Base-by-base conservation (phyloP, 2,329 filamentous ascomycete species). In the Neopestalotiopsis sp. region DNA sequence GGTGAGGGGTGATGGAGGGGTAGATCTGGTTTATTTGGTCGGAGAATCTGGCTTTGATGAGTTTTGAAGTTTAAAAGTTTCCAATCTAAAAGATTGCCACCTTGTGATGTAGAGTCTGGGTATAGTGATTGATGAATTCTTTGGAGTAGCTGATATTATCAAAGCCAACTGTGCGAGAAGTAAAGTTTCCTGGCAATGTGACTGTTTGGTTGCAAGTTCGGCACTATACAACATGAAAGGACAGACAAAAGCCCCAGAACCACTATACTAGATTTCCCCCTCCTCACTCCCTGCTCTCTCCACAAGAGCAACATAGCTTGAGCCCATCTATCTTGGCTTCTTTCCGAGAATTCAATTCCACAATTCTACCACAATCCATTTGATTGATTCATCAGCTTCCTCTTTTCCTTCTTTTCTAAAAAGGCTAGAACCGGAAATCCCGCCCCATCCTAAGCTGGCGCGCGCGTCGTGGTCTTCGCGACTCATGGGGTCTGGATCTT, bases 1-100 rank as follows among this genome's bases (percentile, higher is more conserved):
- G 52, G 65, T 34, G 65, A 56, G 56, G 38, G 65, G 45, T 58
- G 49, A 67, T 45, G 65, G 65, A 67, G 57, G 57, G 65, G 65
- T 61, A 60, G 34, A 24, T 40, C 45, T 56, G 30, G 65, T 61
- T 45, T n/a, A 24, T 40, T 32, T 56, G 30, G 42, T 65, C 24
- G 62, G 62, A 56, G 38, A 38, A n/a, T 12, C 20, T 65, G 24
- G 20, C 17, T 24, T 34, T 4, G 9, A 20, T 52, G 17, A 3
- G 6, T 17, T 24, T 52, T 17, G 45, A 49, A 20, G 20, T 52
- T 3, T 24, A n/a, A n/a, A 28, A n/a, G 14, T 6, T n/a, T 52
- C 20, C 17, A 20, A 28, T 28, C 24, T 28, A 20, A 20, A n/a
- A 52, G n/a, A 52, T n/a, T 52, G 45, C 20, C 45, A 52, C 45